These are phyloP conservation scores for Picea engelmannii DNA, from an alignment of 83 land plant species.

Conservation along the genomic window DNA sequence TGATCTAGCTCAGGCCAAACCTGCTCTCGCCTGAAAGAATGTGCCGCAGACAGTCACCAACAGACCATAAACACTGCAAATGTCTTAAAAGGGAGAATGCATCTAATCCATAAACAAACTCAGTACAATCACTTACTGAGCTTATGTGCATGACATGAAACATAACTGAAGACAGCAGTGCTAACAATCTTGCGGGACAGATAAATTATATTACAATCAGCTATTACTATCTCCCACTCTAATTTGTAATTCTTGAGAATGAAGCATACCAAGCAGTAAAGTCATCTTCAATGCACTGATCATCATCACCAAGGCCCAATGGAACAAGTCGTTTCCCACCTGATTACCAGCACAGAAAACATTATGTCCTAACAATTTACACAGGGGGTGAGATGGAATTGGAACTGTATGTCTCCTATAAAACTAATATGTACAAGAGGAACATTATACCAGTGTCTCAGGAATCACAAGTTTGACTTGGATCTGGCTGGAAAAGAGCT, in stretches of 20 bases:
- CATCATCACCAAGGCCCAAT: constrained; percentile 97
- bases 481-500: no score
- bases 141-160: neutral
- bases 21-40: constrained; percentile 69
- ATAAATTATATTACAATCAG: neutral
- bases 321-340: constrained; percentile 83
- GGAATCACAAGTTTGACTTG: no score
- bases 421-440: neutral
- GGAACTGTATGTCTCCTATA: neutral
- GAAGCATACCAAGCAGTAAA: constrained; percentile 85
- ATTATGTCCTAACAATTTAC: neutral
- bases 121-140: neutral
- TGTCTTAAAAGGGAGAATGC: neutral
- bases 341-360: constrained; percentile 22
- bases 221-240: neutral
- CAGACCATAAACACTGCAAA: neutral
- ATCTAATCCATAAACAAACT: neutral
- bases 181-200: neutral
- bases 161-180: neutral
- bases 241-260: neutral
- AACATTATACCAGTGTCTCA: no score
- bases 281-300: constrained; percentile 98
- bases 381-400: neutral
- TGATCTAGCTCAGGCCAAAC: constrained; percentile 90
- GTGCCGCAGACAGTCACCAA: neutral